phyloP scores from a whole-genome alignment of 164 flowering plant genomes.

The Vitis amurensis region DNA sequence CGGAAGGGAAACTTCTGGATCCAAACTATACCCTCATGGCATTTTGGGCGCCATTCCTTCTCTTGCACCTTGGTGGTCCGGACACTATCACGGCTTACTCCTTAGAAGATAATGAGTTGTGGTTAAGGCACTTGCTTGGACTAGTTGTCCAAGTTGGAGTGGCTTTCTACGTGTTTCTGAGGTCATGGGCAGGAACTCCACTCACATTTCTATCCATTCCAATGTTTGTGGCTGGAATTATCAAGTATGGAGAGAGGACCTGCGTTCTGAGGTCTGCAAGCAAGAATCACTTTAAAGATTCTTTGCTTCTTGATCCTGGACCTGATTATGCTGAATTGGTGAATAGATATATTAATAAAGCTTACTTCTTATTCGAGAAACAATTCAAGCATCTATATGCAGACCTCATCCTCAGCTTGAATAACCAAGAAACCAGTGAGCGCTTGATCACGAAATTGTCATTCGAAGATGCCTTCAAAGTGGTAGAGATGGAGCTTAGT shows the following conservation, averaged over 20 bases:
- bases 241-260: conserved; percentile 22
- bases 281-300: background rate
- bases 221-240: conserved; percentile 13
- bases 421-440: background rate
- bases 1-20: background rate
- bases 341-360: background rate
- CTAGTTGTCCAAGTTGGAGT: conserved; percentile 2
- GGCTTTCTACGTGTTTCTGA: background rate
- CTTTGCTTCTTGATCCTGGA: background rate
- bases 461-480: background rate
- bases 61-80: conserved; percentile 33
- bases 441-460: background rate
- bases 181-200: background rate
- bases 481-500: conserved; percentile 4
- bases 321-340: background rate
- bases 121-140: conserved; percentile 22
- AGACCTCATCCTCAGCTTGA: background rate
- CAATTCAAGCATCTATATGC: conserved; percentile 3
- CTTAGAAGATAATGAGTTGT: conserved; percentile 27
- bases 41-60: conserved; percentile 29
- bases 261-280: conserved; percentile 15
- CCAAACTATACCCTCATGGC: background rate
- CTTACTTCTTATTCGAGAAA: conserved; percentile 1
- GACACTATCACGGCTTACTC: conserved; percentile 34
- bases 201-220: conserved; percentile 12